These are phyloP conservation scores for Pichia sp. DNA, from an alignment of 1,139 yeast genomes.

Conservation along the genomic window DNA sequence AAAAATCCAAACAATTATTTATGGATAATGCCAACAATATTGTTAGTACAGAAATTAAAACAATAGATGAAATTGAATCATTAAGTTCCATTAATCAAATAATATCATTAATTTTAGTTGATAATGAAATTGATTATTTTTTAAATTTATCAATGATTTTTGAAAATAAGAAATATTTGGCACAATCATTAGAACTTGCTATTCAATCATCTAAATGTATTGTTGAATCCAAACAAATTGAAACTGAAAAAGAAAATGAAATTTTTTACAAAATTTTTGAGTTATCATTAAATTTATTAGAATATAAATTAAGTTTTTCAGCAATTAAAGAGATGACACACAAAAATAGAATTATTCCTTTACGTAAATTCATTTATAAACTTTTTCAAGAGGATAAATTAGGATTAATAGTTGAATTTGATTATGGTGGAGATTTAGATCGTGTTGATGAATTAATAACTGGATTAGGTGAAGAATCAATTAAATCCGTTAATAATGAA, in stretches of 20 bases:
- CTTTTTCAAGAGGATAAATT: conserved; percentile 25
- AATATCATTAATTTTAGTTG: conserved; percentile 17
- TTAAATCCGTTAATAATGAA: conserved; percentile 16
- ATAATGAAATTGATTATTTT: conserved; percentile 21
- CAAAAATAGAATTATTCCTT: conserved; percentile 21
- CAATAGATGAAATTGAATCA: too few relatives aligned
- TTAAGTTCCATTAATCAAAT: conserved; percentile 15
- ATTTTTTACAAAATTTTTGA: conserved; percentile 25
- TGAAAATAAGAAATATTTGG: conserved; percentile 17
- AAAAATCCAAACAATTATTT: conserved; percentile 28
- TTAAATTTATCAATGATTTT: conserved; percentile 23
- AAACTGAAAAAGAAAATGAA: conserved; percentile 18
- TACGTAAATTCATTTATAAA: conserved; percentile 27
- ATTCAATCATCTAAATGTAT: conserved; percentile 22
- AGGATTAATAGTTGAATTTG: conserved; percentile 23
- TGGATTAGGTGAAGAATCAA: conserved; percentile 24
- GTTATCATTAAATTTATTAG: conserved; percentile 24
- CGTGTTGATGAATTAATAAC: conserved; percentile 27
- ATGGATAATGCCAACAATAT: conserved; percentile 23
- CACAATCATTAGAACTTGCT: conserved; percentile 23
- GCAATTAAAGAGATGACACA: conserved; percentile 24
- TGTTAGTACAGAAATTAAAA: conserved; percentile 18
- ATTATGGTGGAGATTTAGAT: conserved; percentile 27
- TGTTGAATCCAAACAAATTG: conserved; percentile 14
- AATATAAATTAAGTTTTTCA: conserved; percentile 26